Evolutionary conservation across 2,329 filamentous ascomycete genomes (phyloP).

Genomic region (Epichloe scottii): DNA sequence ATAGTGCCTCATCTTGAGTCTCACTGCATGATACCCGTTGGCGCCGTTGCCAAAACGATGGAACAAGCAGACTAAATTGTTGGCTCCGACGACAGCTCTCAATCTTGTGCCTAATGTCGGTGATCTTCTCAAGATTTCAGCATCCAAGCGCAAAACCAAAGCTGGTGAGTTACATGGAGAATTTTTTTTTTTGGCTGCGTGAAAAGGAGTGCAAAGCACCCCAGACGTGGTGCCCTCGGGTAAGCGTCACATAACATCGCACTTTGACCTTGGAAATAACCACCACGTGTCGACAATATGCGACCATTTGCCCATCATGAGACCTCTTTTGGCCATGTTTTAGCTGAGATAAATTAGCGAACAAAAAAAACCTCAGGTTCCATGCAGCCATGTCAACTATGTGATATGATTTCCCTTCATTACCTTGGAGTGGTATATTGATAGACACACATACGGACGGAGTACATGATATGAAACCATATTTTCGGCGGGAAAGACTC

Average conservation of each 20-base stretch:
- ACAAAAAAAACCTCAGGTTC: not conserved
- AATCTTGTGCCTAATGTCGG: not conserved
- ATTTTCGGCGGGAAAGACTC: not conserved
- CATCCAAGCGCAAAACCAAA: not conserved
- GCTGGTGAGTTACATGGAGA: not conserved
- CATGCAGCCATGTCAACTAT: not conserved
- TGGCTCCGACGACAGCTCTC: not conserved
- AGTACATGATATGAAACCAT: not conserved
- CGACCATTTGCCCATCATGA: not conserved
- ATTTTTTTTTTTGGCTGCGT: not conserved
- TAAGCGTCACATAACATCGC: not conserved
- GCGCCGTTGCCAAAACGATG: conserved; percentile 4
- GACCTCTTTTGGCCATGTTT: not conserved
- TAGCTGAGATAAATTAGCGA: not conserved
- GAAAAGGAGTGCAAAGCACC: not conserved
- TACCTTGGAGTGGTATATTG: not conserved
- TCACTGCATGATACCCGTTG: conserved; percentile 7
- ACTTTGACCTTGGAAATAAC: not conserved
- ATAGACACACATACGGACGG: not conserved
- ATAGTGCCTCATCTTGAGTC: conserved; percentile 7
- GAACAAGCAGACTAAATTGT: not conserved
- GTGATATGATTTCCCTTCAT: not conserved
- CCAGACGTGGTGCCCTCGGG: not conserved
- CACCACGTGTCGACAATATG: not conserved
- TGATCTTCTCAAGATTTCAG: too few relatives aligned